Base-by-base conservation (phyloP, 1,139 yeast species). In the Taphrina communis region DNA sequence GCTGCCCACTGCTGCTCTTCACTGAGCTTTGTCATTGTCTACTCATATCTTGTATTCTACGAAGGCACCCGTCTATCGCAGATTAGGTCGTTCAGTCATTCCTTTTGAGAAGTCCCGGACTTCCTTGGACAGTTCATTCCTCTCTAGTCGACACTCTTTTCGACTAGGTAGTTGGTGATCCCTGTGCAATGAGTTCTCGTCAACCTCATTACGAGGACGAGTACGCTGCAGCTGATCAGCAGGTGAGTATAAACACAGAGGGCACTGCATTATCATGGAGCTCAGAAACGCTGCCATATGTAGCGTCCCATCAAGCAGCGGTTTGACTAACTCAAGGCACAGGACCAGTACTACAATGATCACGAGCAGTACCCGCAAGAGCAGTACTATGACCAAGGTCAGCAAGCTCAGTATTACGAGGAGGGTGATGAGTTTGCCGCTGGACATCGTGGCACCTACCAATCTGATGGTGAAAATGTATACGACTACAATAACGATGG, bases 131-230 rank as follows among this genome's bases (percentile, higher is more conserved):
- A 44, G 19, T 44, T 17, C 19, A 44, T n/a, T 14, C 19, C 8
- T 44, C 48, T 44, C 48, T 44, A 44, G 48, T 44, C 48, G 48
- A 44, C 48, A 44, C 48, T 44, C 48, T 44, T 17, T 44, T 14
- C 48, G 48, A 44, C 48, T 44, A 44, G 48, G 9, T 7, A 44
- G 48, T n/a, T 44, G 48, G 48, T 44, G 48, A 12, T 17, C 36
- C n/a, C n/a, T 21, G 51, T 50, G 36, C 53, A 50, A 65, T 65
- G 69, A 53, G 58, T 53, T 68, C 66, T 21, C 69, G 52, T 44
- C 69, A 65, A 51, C 70, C 66, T 51, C 72, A 72, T 58, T 72
- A 72, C 69, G 73, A 72, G 58, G 70, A 68, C 55, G 72, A 71
- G 53, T 70, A 69, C 65, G 66, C 65, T 50, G 51, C 65, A n/a